Percentiles rank a stretch among this genome's conserved stretches.
Conservation (phyloP, 805 yeast species). For the Ogataea populi-albae region DNA sequence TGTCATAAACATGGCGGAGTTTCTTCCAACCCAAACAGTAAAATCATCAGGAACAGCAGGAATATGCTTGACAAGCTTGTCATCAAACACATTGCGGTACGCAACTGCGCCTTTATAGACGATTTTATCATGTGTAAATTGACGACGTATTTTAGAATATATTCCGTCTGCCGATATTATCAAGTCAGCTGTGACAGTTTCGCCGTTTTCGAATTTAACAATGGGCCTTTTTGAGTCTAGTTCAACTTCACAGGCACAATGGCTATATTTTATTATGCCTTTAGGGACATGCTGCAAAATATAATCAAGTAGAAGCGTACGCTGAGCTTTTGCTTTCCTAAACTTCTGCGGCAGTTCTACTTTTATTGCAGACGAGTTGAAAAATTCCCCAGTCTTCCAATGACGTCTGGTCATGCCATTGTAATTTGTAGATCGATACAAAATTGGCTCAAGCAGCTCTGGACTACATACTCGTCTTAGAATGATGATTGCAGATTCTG, state of each 20-base stretch:
- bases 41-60: slow-evolving; percentile 9
- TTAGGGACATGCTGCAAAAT: slow-evolving; percentile 5
- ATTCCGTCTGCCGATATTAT: slow-evolving; percentile 16
- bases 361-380: background rate
- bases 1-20: slow-evolving; percentile 1
- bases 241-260: slow-evolving; percentile 4
- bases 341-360: background rate
- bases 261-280: slow-evolving; percentile 8
- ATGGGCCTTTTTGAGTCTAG: background rate
- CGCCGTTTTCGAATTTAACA: slow-evolving; percentile 1
- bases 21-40: slow-evolving; percentile 4
- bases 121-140: slow-evolving; percentile 4
- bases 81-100: slow-evolving; percentile 12
- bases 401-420: slow-evolving; percentile 9
- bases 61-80: slow-evolving; percentile 3
- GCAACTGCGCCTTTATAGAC: slow-evolving; percentile 14
- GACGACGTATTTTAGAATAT: slow-evolving; percentile 13
- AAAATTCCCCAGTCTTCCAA: slow-evolving; percentile 12
- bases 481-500: slow-evolving; percentile 7
- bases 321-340: slow-evolving; percentile 1
- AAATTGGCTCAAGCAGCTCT: slow-evolving; percentile 5
- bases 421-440: slow-evolving; percentile 3
- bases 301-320: background rate
- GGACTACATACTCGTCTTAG: slow-evolving; percentile 4
- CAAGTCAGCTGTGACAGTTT: slow-evolving; percentile 7